These are phyloP conservation scores for Monosporascus sp. DNA, from an alignment of 2,329 filamentous ascomycete genomes.

Conservation along the genomic window DNA sequence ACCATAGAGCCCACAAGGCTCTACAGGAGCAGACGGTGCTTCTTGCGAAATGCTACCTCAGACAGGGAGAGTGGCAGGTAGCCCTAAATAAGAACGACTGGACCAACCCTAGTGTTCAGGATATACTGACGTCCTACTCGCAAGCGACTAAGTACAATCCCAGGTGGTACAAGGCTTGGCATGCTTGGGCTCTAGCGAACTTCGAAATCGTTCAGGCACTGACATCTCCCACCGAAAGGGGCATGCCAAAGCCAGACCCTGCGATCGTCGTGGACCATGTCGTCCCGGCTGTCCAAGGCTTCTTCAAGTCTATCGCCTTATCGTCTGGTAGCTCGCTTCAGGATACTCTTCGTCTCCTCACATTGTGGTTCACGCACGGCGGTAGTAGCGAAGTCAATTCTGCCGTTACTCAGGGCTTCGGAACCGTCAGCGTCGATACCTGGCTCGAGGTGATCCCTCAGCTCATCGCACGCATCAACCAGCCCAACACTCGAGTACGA, in stretches of 20 bases:
- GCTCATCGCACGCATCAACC: slow-evolving; percentile 94
- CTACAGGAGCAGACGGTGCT: slow-evolving; percentile 61
- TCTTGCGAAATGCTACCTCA: slow-evolving; percentile 90
- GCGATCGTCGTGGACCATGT: slow-evolving; percentile 78
- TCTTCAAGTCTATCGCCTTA: slow-evolving; percentile 94
- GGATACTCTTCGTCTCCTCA: slow-evolving; percentile 86
- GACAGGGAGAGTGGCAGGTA: slow-evolving; percentile 95
- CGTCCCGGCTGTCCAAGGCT: slow-evolving; percentile 88
- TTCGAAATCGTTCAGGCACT: slow-evolving; percentile 94
- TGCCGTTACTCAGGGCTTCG: slow-evolving; percentile 84
- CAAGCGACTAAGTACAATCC: slow-evolving; percentile 92
- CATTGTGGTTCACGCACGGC: slow-evolving; percentile 94
- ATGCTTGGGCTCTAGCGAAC: slow-evolving; percentile 96
- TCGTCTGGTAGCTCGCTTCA: slow-evolving; percentile 90
- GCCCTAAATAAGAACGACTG: slow-evolving; percentile 81
- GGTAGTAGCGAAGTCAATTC: slow-evolving; percentile 81
- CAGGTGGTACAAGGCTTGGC: slow-evolving; percentile 98
- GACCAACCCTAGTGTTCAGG: slow-evolving; percentile 78
- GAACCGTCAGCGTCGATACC: slow-evolving; percentile 89
- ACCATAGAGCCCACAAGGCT: slow-evolving; percentile 45
- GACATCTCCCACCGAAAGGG: slow-evolving; percentile 58
- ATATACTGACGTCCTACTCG: slow-evolving; percentile 85
- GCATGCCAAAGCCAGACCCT: slow-evolving; percentile 46
- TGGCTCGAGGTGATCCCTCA: slow-evolving; percentile 99
- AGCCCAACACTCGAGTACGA: slow-evolving; percentile 83